Conservation (phyloP, 208 protist genomes). For the Polymyxa betae region DNA sequence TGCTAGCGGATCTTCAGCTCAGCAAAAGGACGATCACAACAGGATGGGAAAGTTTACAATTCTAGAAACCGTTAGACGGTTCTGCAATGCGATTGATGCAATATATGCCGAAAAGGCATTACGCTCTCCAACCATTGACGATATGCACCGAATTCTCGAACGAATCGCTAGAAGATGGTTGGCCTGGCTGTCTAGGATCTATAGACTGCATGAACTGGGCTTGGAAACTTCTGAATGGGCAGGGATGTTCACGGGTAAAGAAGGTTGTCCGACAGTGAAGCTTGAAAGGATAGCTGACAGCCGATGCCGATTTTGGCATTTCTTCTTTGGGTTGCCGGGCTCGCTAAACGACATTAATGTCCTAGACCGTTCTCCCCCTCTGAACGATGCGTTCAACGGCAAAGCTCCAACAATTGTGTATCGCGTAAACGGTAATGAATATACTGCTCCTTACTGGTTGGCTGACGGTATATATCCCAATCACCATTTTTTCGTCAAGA, state of each 20-base stretch:
- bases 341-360: constrained; percentile 34
- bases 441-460: neutral
- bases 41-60: neutral
- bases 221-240: constrained; percentile 4
- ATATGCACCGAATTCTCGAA: neutral
- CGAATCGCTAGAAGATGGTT: neutral
- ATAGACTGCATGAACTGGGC: neutral
- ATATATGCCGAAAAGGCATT: neutral
- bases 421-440: neutral
- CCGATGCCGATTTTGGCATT: neutral
- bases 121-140: neutral
- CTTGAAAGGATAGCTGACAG: neutral
- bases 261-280: neutral
- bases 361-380: neutral
- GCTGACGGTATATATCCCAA: constrained; percentile 40
- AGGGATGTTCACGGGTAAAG: constrained; percentile 35
- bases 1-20: neutral
- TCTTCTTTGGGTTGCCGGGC: constrained; percentile 25
- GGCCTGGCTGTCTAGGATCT: neutral
- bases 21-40: neutral
- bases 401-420: neutral
- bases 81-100: neutral
- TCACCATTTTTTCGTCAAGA: constrained; percentile 11
- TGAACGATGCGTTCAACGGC: neutral
- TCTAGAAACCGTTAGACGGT: neutral